phyloP scores from a whole-genome alignment of 2,329 filamentous ascomycete species.

The Monosporascus sp. region DNA sequence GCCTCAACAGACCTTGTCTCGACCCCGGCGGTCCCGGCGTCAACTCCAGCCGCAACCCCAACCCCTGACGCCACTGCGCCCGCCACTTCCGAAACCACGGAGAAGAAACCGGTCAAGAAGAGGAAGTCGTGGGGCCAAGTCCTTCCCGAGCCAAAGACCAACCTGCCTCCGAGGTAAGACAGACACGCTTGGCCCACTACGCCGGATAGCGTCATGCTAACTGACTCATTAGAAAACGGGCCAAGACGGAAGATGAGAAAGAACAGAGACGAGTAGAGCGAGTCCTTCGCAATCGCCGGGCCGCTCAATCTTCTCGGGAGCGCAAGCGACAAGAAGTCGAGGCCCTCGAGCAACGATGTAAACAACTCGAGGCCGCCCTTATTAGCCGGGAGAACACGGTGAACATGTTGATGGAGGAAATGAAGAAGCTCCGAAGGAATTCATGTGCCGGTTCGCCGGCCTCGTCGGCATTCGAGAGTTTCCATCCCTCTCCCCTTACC shows the following conservation, averaged over 20 bases:
- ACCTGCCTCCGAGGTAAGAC: constrained; percentile 77
- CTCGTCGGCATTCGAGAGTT: constrained; percentile 36
- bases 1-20: constrained; percentile 27
- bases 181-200: constrained; percentile 1
- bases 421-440: constrained; percentile 43
- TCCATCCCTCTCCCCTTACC: constrained; percentile 45
- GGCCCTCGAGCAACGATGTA: constrained; percentile 71
- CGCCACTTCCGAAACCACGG: constrained; percentile 15
- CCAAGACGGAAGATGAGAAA: constrained; percentile 98
- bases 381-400: constrained; percentile 53
- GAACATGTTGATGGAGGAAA: constrained; percentile 42
- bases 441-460: constrained; percentile 36
- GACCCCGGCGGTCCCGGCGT: neutral
- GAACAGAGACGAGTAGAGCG: constrained; percentile 96
- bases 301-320: constrained; percentile 93
- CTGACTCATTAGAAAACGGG: constrained; percentile 65
- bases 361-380: constrained; percentile 61
- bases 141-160: constrained; percentile 93
- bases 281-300: constrained; percentile 91
- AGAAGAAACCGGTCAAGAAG: constrained; percentile 80
- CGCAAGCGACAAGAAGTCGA: constrained; percentile 87
- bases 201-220: constrained; percentile 18
- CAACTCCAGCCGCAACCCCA: constrained; percentile 10
- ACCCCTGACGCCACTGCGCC: constrained; percentile 14
- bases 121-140: constrained; percentile 98